Evolutionary conservation across 2,329 filamentous ascomycete species (phyloP), one percentile per base, ranked within the genome.

Genomic region (Zasmidium cellare): DNA sequence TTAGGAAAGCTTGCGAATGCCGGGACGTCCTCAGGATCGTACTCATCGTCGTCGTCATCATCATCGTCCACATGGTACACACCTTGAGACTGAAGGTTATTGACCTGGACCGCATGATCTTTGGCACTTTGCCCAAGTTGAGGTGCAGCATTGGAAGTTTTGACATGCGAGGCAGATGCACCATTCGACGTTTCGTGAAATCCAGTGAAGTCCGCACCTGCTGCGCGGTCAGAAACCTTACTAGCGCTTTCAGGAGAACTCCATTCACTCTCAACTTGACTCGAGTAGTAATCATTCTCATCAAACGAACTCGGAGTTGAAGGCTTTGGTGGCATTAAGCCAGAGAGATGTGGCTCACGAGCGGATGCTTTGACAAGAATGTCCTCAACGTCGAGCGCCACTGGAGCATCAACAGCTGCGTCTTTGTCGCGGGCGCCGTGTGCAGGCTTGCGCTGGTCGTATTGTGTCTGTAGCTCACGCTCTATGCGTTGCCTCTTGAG

Each of bases 251-350:
- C 74, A 61, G 81, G 79, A 72, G 83, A 80, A 71, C 84, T 77
- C 63, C 92, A 96, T 73, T 92, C 90, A 79, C 92, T 88, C 63
- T 71, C 65, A 63, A 83, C 84, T 78, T 89, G 90, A 77, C 92
- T 97, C 65, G 93, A 97, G 80, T 97, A 97, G 76, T 96, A 96
- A 44, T 92, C 94, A 71, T 96, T 92, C 73, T 96, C 89, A 76
- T 97, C 92, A 77, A 92, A 90, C 35, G 91, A 94, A 74, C 93
- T 89, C 49, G 62, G 58, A 58, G 64, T 69, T 73, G 86, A 85
- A 58, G 80, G 80, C 75, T 87, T 80, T 80, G 80, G 79, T 58
- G 75, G 72, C 61, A 76, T 76, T 62, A 84, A 79, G 70, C 84
- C 82, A 69, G 88, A 84, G 66, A 87, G 80, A 56, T 65, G 64